phyloP scores from a whole-genome alignment of 306 rosid genomes.

The Clitoria ternatea region DNA sequence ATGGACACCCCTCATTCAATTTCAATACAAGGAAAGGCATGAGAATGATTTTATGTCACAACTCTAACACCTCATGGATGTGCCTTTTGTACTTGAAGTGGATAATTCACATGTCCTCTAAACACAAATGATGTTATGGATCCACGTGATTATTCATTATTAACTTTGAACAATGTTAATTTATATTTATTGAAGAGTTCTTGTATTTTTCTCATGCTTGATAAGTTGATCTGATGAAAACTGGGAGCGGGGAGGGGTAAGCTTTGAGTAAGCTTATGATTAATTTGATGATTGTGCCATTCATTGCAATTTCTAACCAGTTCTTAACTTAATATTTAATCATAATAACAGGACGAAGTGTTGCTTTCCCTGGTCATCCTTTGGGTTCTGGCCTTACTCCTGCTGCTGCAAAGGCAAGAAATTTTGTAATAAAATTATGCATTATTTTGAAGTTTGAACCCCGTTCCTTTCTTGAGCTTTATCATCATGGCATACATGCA shows the following conservation, averaged over 20 bases:
- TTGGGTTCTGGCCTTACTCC: conserved; percentile 93
- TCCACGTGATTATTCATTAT: conserved; percentile 13
- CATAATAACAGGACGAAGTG: conserved; percentile 87
- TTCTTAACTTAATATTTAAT: conserved; percentile 36
- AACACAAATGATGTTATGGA: no score
- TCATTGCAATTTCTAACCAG: conserved; percentile 21
- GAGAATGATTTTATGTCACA: background rate
- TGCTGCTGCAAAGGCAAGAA: conserved; percentile 89
- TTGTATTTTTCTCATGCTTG: conserved; percentile 1
- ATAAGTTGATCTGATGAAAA: conserved; percentile 14
- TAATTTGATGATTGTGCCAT: background rate
- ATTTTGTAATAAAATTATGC: conserved; percentile 43
- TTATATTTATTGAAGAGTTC: conserved; percentile 9
- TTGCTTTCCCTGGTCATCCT: conserved; percentile 97
- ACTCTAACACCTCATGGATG: background rate
- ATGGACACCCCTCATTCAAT: no score
- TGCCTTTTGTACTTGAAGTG: background rate
- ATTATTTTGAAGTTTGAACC: conserved; percentile 49
- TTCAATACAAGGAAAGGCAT: no score
- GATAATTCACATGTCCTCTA: background rate
- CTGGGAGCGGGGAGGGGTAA: conserved; percentile 1
- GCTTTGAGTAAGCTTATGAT: conserved; percentile 16
- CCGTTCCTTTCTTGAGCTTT: conserved; percentile 42
- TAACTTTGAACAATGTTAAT: conserved; percentile 13
- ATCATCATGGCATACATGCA: conserved; percentile 25